These are phyloP conservation scores for Colletotrichum lindemuthianum DNA, from an alignment of 2,329 filamentous ascomycete genomes.

Conservation along the genomic window DNA sequence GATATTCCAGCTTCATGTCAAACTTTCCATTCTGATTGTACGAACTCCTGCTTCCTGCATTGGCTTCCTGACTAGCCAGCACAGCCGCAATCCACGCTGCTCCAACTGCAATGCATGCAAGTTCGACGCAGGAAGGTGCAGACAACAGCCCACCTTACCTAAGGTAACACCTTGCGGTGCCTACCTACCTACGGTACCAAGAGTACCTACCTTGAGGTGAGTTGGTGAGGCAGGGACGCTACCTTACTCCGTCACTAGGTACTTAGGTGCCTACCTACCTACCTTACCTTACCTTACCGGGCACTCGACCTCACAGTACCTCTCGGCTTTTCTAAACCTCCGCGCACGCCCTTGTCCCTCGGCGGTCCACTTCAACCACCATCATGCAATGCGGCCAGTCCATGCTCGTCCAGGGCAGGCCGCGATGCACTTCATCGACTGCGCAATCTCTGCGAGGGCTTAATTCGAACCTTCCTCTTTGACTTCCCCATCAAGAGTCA, in stretches of 20 bases:
- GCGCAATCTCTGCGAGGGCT: conserved; percentile 13
- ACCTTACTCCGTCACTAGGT: too few species aligned
- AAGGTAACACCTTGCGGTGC: neutral
- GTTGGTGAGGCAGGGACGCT: too few species aligned
- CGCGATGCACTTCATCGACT: conserved; percentile 20
- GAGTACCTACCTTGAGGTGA: too few species aligned
- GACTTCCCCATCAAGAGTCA: neutral
- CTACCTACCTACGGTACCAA: neutral
- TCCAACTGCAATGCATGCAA: conserved; percentile 21
- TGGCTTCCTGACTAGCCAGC: conserved; percentile 6
- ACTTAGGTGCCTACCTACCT: neutral
- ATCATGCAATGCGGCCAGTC: conserved; percentile 19
- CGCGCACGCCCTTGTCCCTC: neutral
- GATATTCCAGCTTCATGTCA: neutral
- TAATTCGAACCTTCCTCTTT: conserved; percentile 2
- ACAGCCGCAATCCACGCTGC: conserved; percentile 25
- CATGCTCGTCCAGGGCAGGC: conserved; percentile 23
- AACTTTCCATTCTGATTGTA: neutral
- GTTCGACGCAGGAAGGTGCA: neutral
- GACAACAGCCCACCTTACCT: conserved; percentile 9
- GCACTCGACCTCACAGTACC: neutral
- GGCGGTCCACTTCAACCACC: conserved; percentile 8
- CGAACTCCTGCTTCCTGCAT: conserved; percentile 12
- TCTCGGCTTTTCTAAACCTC: neutral
- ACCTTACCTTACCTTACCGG: conserved; percentile 1